Percentiles rank a stretch among this genome's conserved stretches.
These are phyloP conservation scores for Hypoxylon sp. DNA, from an alignment of 2,329 filamentous ascomycete species.

Conservation along the genomic window DNA sequence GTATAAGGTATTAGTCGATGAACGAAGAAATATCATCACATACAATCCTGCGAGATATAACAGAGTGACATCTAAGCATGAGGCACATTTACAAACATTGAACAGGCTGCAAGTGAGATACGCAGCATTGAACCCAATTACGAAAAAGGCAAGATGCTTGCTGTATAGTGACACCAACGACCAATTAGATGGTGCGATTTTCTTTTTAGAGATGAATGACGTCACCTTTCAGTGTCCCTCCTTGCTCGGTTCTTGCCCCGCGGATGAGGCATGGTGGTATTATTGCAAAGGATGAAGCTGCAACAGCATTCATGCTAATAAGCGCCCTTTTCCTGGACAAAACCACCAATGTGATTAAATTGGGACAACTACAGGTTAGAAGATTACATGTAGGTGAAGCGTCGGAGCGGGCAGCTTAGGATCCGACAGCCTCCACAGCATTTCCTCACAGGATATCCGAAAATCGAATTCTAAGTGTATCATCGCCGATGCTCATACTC, in stretches of 20 bases:
- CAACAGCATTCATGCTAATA: slow-evolving; percentile 22
- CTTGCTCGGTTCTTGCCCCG: slow-evolving; percentile 31
- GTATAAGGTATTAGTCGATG: slow-evolving; percentile 18
- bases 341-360: slow-evolving; percentile 2
- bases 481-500: slow-evolving; percentile 41
- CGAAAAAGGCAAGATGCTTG: slow-evolving; percentile 26
- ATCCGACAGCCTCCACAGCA: slow-evolving; percentile 32
- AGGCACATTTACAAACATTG: slow-evolving; percentile 1
- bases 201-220: slow-evolving; percentile 35
- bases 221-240: slow-evolving; percentile 28
- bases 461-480: slow-evolving; percentile 43
- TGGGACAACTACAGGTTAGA: slow-evolving; percentile 8
- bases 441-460: slow-evolving; percentile 36
- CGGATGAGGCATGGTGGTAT: slow-evolving; percentile 8
- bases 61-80: neutral
- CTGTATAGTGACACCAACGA: neutral
- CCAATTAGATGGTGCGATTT: slow-evolving; percentile 32
- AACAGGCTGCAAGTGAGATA: slow-evolving; percentile 17
- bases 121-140: slow-evolving; percentile 23
- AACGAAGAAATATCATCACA: slow-evolving; percentile 20
- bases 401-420: slow-evolving; percentile 1
- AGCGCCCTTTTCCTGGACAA: slow-evolving; percentile 14
- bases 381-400: neutral
- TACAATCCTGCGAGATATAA: slow-evolving; percentile 15
- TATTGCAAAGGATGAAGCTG: slow-evolving; percentile 2